Evolutionary conservation across 495 filamentous ascomycete species (phyloP), one percentile per base, ranked within the genome.

Genomic region (Penicillium canescens): DNA sequence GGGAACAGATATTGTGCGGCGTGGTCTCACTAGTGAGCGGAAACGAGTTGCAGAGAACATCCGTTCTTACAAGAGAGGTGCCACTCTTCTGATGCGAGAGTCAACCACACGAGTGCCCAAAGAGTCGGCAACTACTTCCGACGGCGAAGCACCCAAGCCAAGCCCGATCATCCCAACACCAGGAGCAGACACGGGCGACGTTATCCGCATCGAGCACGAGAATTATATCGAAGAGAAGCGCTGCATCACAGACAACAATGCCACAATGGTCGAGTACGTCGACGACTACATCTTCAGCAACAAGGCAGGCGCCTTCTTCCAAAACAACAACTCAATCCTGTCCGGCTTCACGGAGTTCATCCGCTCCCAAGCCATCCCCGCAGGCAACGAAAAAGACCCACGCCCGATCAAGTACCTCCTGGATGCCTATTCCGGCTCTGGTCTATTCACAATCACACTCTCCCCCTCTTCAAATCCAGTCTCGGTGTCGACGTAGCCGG

Each of bases 301-400:
- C 78, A 89, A 87, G 28, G 94, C 94, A 16, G 91, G 91, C 36
- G 77, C 88, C 39, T 98, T 98, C 81, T 98, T 98, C 83, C 94
- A 98, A 65, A 98, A 98, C 77, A 98, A 98, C 80, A 98, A 98
- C 75, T 96, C 91, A 42, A 97, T 98, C 73, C 86, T 98, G n/a
- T 82, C 89, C 37, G 71, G 69, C 10, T 96, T 98, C 74, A 97
- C 92, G 11, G 81, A 85, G 54, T 97, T 93, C 77, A 90, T 98
- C 73, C 91, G 94, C 45, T 76, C 86, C 42, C 83, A 90, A 63
- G 86, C 93, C 60, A 77, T 92, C 16, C 70, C 69, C 5, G 46
- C 65, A n/a, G 48, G 59, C 47, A 67, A 63, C 54, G 65, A 58
- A 54, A 28, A 66, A 37, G 57, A 66, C 40, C 18, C 63, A 5